Evolutionary conservation across 139 green algal genomes (phyloP), one percentile per base, ranked within the genome.

Genomic region (Deuterostichococcus epilithicus): DNA sequence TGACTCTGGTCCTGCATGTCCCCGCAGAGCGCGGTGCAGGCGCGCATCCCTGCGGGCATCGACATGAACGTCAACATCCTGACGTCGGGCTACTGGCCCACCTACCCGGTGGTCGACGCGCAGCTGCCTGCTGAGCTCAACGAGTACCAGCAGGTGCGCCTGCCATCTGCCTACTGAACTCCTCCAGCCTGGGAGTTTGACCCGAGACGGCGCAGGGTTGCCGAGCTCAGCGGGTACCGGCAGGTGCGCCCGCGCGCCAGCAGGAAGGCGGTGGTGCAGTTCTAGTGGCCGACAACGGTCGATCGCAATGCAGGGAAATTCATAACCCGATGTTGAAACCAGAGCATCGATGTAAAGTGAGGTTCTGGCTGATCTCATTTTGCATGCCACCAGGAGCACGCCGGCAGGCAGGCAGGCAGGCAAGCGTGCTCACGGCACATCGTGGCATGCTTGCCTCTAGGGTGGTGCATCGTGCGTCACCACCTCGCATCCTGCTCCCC

Each of bases 61-160:
- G 94, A 98, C 76, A 87, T 97, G 78, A 90, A 73, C 38, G 94
- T 98, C 15, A 80, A 88, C 59, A 93, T 99, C 68, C 89, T 99
- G 67, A 99, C 95, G 6, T 89, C 84, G 22, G 95, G 91, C 34
- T 97, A 94, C 88, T 99, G 96, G 96, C 96, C 96, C 22, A 93
- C 88, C 33, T 98, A 99, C 81, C 85, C 93, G 0, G 47, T 90
- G 1, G 45, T 94, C 26, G 91, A 99, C 39, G 88, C 91, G 65
- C 88, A 85, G 44, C 86, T 99, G 33, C 96, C 96, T 0, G 73
- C 85, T 65, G 91, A 96, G 82, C 80, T 98, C 3, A 79, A 85
- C 13, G 20, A 44, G 1, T 89, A 85, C 52, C 88, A 94, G 83
- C 58, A 87, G 39, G 76, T 87, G 33, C 1, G 76, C 25, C 2